Base-by-base conservation (phyloP, 495 filamentous ascomycete genomes). In the Penicillium verhagenii region DNA sequence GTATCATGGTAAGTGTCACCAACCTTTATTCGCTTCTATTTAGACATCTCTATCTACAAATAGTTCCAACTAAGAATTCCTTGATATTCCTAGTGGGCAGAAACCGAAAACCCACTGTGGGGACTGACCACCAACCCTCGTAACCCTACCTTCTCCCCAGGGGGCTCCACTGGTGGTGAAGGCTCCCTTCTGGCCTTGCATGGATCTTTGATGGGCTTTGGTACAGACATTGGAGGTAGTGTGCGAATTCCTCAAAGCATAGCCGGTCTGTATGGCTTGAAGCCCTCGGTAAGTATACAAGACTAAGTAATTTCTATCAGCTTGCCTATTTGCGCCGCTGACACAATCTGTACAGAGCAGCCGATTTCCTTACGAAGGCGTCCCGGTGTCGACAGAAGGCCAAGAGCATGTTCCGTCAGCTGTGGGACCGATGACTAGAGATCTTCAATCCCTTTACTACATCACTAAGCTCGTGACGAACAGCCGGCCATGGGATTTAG, bases 141-240 rank as follows among this genome's bases (percentile, higher is more conserved):
- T 6, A 72, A 82, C 50, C 69, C 72, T 47, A 63, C 60, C 5
- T 68, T 75, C 14, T 82, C 79, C 0, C 54, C 79, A 0, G 85
- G 86, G 4, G 86, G 86, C 3, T 83, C 79, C 11, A 81, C 82
- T 0, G 85, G 86, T 8, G 87, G 87, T 16, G 86, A 90, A 64
- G 81, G 72, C 3, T 82, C 79, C 3, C 65, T 89, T 29, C 59
- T 88, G 24, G 82, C 77, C 6, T 67, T 87, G 49, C 73, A 81
- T 29, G 86, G 86, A 3, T 81, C 77, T n/a, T 66, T 81, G 11
- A 58, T 90, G 5, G 87, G 87, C 0, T 80, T 88, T 31, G 86
- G 86, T 1, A 86, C 84, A 2, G 80, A 85, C 29, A 79, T 82
- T 28, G 86, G 86, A 1, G 87, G 86, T 0, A 82, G 79, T 28